Evolutionary conservation across 768 basidiomycete genomes (phyloP).

Genomic region (Leccinum longicurvipes): DNA sequence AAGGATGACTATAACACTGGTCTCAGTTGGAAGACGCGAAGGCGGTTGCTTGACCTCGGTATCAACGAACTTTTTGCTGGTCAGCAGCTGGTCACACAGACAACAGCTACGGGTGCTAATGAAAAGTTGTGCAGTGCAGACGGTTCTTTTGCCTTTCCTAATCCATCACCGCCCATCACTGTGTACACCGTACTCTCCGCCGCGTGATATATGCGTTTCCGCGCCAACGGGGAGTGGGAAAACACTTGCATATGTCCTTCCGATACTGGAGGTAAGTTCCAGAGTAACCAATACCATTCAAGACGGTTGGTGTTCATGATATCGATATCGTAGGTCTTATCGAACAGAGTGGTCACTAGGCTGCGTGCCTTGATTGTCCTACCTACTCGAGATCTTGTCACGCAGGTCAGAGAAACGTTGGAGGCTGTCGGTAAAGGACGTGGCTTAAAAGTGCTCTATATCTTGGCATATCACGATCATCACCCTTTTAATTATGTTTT

Average conservation of each 20-base stretch:
- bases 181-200: conserved; percentile 63
- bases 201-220: conserved; percentile 86
- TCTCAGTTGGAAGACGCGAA: conserved; percentile 57
- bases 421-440: conserved; percentile 82
- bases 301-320: neutral
- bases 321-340: conserved; percentile 52
- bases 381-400: conserved; percentile 91
- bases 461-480: neutral
- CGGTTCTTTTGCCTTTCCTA: conserved; percentile 78
- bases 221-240: conserved; percentile 99
- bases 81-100: conserved; percentile 32
- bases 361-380: conserved; percentile 86
- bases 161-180: conserved; percentile 49
- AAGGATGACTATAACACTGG: conserved; percentile 42
- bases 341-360: conserved; percentile 71
- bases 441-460: conserved; percentile 64
- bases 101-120: conserved; percentile 12
- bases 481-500: conserved; percentile 2
- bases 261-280: conserved; percentile 74
- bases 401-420: conserved; percentile 90
- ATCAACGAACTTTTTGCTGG: conserved; percentile 89
- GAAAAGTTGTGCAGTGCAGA: conserved; percentile 65
- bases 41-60: conserved; percentile 68
- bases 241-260: conserved; percentile 93
- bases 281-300: neutral